Evolutionary conservation across 2,329 filamentous ascomycete genomes (phyloP), one percentile per base, ranked within the genome.

Genomic region (Cyphellophora attinorum): DNA sequence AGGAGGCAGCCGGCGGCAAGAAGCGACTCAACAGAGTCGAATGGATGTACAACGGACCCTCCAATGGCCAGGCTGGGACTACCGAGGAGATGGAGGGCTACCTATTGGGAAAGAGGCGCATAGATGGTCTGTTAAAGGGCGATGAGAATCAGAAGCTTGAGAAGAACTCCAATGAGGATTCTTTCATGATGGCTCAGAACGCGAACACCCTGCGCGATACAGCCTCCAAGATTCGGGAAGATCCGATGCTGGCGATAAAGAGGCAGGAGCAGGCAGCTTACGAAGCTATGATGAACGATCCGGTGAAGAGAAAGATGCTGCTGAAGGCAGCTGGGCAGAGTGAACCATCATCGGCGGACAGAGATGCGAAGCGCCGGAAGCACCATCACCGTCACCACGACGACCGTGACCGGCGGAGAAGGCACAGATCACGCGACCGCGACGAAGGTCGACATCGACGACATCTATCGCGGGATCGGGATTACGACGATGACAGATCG

Each of bases 41-140:
- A 52, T 98, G 91, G 85, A 95, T 98, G 85, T 98, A 98, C 61
- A 77, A 81, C 49, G 89, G 89, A 1, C 86, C 91, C 5, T 81
- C 80, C 32, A 72, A 69, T 37, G 84, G 85, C 21, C 79, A 83
- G 52, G 67, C 68, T n/a, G 81, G 81, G 18, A 84, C 76, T 25
- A 76, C 62, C 0, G 89, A 95, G 57, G 91, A 96, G 61, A 86
- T 85, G 63, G 91, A 98, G 54, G 85, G 83, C 3, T 98, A 93
- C 56, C 62, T 98, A 1, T 68, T 98, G 11, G 91, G 91, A 34
- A 96, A 95, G 67, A 73, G 91, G 39, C 74, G 88, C 39, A 89
- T 98, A 55, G 89, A 96, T 64, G 78, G 79, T 10, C 68, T 98
- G 35, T 75, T 85, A 28, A 84, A 91, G 56, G 84, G 82, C 31